Evolutionary conservation across 176 grass and related monocot species (phyloP), one percentile per base, ranked within the genome.

Genomic region (Melocanna baccifera): DNA sequence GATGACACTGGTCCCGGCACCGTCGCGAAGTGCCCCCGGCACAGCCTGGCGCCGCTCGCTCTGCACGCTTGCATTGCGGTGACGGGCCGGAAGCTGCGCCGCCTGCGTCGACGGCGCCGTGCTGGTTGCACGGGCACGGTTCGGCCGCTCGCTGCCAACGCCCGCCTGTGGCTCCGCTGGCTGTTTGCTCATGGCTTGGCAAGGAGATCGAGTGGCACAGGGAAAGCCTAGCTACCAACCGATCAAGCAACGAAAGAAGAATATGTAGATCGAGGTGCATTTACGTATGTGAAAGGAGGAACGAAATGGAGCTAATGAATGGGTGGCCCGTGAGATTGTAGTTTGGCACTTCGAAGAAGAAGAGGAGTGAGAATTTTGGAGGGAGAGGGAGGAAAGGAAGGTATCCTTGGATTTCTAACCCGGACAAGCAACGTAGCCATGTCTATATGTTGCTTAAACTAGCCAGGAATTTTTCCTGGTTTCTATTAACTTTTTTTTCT

Each of bases 371-470:
- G 77, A 85, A 86, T 85, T 85, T 81, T 86, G 65, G 47, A 78
- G 78, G 77, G 59, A 77, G 85, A 72, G 56, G n/a, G 71, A 22
- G 48, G 47, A 52, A 86, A 91, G 90, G 78, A 91, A 91, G 89
- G 89, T 84, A 91, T 91, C 84, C 0, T 84, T 79, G 37, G 76
- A 84, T 90, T 62, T 87, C 69, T 87, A 46, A 87, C 80, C 42
- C 7, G 43, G 53, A 11, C 85, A 91, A 91, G 89, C 89, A 91
- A 87, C 80, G 50, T 52, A 47, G 51, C 59, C 73, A 74, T 73
- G 63, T 36, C 12, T 5, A 19, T 5, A 19, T 45, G 12, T 34
- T 69, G 52, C 15, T 57, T 76, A 75, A 46, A 20, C 59, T 68
- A 25, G 7, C 58, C 0, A 62, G 50, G 84, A 83, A 87, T 80